Conservation (phyloP, 192 early-diverging fungal species). For the Pilaira anomala region DNA sequence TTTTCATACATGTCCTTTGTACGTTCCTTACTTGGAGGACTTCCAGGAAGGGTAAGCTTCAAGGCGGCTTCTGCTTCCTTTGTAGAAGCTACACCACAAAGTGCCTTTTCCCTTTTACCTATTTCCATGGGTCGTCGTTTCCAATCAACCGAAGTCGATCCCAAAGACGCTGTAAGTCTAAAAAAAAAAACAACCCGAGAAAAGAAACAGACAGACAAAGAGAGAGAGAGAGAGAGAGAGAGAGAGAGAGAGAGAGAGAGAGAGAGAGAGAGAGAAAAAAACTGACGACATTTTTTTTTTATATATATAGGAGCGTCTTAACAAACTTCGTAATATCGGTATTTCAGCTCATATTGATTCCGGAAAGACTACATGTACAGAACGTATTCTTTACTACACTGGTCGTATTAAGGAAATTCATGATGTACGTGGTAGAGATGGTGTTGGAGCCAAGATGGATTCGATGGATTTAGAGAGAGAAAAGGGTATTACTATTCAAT, state of each 20-base stretch:
- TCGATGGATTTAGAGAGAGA: slow-evolving; percentile 98
- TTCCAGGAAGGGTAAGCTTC: slow-evolving; percentile 21
- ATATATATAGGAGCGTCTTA: slow-evolving; percentile 47
- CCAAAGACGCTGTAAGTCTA: slow-evolving; percentile 27
- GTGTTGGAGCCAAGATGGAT: slow-evolving; percentile 98
- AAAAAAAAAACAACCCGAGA: not conserved
- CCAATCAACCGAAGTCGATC: slow-evolving; percentile 25
- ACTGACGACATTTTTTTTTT: not conserved
- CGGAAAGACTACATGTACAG: slow-evolving; percentile 84
- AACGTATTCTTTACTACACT: slow-evolving; percentile 81
- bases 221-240: not conserved
- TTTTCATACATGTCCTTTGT: slow-evolving; percentile 35
- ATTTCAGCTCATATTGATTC: slow-evolving; percentile 89
- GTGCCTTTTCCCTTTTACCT: slow-evolving; percentile 26
- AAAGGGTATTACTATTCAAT: slow-evolving; percentile 87
- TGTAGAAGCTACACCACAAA: slow-evolving; percentile 20
- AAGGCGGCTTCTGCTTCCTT: slow-evolving; percentile 9
- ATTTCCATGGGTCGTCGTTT: slow-evolving; percentile 21
- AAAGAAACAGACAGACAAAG: not conserved
- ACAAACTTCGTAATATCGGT: slow-evolving; percentile 78
- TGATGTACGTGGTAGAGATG: slow-evolving; percentile 82
- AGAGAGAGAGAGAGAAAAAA: not conserved
- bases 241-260: not conserved
- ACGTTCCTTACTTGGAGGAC: slow-evolving; percentile 28
- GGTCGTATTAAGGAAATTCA: slow-evolving; percentile 89